Evolutionary conservation across 78 protist species (phyloP).

Genomic region (Polysphondylium violaceum): DNA sequence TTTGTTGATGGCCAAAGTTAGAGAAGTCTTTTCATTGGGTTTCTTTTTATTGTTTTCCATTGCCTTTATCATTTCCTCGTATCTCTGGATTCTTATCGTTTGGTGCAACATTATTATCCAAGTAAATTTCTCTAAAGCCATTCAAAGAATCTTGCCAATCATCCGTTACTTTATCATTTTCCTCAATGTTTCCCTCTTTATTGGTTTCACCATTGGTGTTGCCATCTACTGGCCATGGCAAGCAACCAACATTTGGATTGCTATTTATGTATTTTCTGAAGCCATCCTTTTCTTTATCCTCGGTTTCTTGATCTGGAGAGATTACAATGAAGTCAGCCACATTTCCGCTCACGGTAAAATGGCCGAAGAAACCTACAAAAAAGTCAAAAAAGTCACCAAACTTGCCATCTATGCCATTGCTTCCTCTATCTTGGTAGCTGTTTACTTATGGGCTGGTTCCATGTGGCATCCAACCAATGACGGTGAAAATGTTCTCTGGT

Average conservation of each 20-base stretch:
- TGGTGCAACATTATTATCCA: slow-evolving; percentile 33
- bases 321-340: not conserved
- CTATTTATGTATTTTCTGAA: not conserved
- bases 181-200: not conserved
- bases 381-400: not conserved
- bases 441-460: not conserved
- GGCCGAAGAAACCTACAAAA: slow-evolving; percentile 38
- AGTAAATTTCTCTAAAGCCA: slow-evolving; percentile 27
- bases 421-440: slow-evolving; percentile 9
- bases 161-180: slow-evolving; percentile 1
- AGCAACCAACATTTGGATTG: slow-evolving; percentile 10
- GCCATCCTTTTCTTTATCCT: not conserved
- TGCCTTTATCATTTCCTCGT: not conserved
- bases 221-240: slow-evolving; percentile 18
- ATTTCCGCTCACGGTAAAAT: slow-evolving; percentile 26
- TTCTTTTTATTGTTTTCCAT: slow-evolving; percentile 1
- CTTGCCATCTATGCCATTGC: not conserved
- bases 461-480: not conserved
- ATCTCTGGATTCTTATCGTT: slow-evolving; percentile 17
- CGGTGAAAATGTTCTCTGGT: not conserved
- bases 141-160: slow-evolving; percentile 6
- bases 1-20: slow-evolving; percentile 8
- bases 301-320: slow-evolving; percentile 51
- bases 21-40: not conserved
- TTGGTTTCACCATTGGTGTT: slow-evolving; percentile 37